Conservation (phyloP, 1,284 basidiomycete species). For the Puccinia polysora region DNA sequence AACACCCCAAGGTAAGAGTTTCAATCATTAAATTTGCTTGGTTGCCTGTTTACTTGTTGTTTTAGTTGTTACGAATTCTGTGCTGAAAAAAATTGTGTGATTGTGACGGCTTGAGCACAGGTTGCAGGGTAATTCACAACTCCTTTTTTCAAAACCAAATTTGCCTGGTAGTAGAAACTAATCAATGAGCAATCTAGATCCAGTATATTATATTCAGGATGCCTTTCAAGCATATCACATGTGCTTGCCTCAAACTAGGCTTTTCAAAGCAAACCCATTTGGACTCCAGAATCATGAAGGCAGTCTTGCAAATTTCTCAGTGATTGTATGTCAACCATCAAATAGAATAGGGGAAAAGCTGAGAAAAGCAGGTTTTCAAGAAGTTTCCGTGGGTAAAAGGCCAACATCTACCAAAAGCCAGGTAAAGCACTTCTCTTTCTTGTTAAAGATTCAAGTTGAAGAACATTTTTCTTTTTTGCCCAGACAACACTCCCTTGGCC, state of each 20-base stretch:
- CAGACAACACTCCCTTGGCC: background rate
- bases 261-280: background rate
- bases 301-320: background rate
- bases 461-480: background rate
- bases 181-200: too few species aligned
- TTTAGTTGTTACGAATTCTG: too few species aligned
- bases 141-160: too few species aligned
- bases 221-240: slow-evolving; percentile 3
- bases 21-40: too few species aligned
- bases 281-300: background rate
- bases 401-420: background rate
- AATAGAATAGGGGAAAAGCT: background rate
- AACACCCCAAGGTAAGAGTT: too few species aligned
- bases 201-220: too few species aligned
- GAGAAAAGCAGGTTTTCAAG: background rate
- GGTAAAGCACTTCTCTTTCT: background rate
- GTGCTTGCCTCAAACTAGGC: slow-evolving; percentile 13
- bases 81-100: too few species aligned
- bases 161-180: too few species aligned
- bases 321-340: slow-evolving; percentile 1
- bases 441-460: background rate
- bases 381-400: background rate
- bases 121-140: too few species aligned
- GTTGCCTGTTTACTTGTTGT: too few species aligned
- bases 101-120: too few species aligned